Evolutionary conservation across 148 eudicot genomes (phyloP).

Genomic region (Limonium bicolor): DNA sequence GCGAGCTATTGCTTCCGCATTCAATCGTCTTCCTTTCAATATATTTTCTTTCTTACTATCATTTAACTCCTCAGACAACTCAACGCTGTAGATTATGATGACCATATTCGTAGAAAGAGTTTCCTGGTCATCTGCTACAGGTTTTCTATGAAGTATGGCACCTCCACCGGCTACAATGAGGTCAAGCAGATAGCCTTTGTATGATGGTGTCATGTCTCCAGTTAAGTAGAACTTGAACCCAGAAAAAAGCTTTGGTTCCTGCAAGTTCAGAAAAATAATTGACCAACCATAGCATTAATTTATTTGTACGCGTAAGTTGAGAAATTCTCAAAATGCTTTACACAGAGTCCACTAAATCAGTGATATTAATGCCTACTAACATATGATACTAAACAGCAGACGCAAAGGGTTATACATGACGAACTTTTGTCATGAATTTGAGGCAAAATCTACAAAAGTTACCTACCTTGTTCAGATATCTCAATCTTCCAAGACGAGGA

Average conservation of each 20-base stretch:
- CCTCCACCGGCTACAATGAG: slow-evolving; percentile 78
- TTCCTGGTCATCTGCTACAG: slow-evolving; percentile 27
- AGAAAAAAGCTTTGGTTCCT: slow-evolving; percentile 84
- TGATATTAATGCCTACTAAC: too few relatives aligned
- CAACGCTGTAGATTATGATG: slow-evolving; percentile 50
- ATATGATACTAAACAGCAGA: too few relatives aligned
- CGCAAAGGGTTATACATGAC: too few relatives aligned
- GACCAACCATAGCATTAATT: neutral
- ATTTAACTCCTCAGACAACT: slow-evolving; percentile 42
- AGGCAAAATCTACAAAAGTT: too few relatives aligned
- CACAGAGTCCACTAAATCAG: too few relatives aligned
- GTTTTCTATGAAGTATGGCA: slow-evolving; percentile 62
- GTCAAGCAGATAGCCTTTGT: slow-evolving; percentile 68
- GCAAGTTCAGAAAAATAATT: slow-evolving; percentile 9
- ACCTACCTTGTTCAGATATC: slow-evolving; percentile 54
- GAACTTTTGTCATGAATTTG: too few relatives aligned
- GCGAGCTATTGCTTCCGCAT: slow-evolving; percentile 73
- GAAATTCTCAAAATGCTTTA: too few relatives aligned
- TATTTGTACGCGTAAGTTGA: too few relatives aligned
- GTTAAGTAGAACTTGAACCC: slow-evolving; percentile 50
- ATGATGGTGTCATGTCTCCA: slow-evolving; percentile 60
- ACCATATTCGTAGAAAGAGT: slow-evolving; percentile 8
- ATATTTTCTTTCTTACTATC: slow-evolving; percentile 20
- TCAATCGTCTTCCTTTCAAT: slow-evolving; percentile 23
- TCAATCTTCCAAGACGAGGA: slow-evolving; percentile 70